Conservation (phyloP, 208 protist genomes). For the Leishmania lainsoni region DNA sequence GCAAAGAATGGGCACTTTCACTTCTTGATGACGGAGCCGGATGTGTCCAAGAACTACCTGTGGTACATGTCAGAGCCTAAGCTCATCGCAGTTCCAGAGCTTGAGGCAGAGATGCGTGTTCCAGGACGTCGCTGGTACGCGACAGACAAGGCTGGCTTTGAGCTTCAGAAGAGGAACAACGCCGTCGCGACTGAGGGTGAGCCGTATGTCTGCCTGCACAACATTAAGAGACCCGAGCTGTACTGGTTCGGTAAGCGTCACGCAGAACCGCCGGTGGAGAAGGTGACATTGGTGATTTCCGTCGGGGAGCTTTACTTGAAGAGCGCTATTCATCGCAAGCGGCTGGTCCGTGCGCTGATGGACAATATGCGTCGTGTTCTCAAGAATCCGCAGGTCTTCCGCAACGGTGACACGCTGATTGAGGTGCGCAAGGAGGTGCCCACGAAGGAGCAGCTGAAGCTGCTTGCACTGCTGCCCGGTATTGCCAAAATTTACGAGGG, state of each 20-base stretch:
- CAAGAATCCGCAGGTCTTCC: conserved; percentile 63
- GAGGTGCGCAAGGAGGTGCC: conserved; percentile 61
- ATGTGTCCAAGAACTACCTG: conserved; percentile 53
- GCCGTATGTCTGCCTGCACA: conserved; percentile 73
- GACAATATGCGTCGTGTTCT: conserved; percentile 67
- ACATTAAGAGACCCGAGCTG: conserved; percentile 39
- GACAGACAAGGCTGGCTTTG: conserved; percentile 55
- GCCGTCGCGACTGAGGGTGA: conserved; percentile 58
- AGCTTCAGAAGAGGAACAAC: conserved; percentile 54
- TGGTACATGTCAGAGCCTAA: conserved; percentile 77
- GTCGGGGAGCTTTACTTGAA: conserved; percentile 84
- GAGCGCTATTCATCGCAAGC: conserved; percentile 76
- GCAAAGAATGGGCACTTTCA: conserved; percentile 68
- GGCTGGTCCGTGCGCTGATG: conserved; percentile 60
- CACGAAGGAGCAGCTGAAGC: conserved; percentile 51
- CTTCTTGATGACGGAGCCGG: conserved; percentile 59
- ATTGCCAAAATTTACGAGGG: conserved; percentile 77
- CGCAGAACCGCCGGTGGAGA: conserved; percentile 52
- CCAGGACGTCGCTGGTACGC: conserved; percentile 75
- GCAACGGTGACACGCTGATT: conserved; percentile 74
- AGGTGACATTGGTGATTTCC: conserved; percentile 63
- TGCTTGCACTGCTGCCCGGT: conserved; percentile 67
- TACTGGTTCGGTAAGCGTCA: conserved; percentile 74
- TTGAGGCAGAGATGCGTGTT: conserved; percentile 63
- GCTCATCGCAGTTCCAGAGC: conserved; percentile 35